Evolutionary conservation across 805 yeast species (phyloP).

Genomic region (Candida oleophila): DNA sequence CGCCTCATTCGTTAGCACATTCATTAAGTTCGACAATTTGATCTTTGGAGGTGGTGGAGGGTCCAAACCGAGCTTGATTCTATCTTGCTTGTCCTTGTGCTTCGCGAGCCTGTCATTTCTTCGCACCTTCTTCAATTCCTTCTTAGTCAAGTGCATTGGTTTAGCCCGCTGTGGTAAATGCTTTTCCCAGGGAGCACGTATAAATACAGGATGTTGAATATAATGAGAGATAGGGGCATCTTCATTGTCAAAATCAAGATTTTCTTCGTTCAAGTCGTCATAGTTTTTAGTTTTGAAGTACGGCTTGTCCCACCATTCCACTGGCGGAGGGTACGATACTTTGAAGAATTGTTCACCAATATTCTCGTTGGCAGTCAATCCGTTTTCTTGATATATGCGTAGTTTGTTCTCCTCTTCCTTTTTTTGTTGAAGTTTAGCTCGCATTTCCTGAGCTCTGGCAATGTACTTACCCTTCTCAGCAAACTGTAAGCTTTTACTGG

Average conservation of each 20-base stretch:
- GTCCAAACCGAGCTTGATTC: constrained; percentile 75
- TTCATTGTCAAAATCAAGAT: constrained; percentile 35
- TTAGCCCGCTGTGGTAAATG: constrained; percentile 35
- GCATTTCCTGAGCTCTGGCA: constrained; percentile 49
- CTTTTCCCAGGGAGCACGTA: constrained; percentile 57
- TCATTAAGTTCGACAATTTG: constrained; percentile 80
- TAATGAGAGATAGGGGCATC: constrained; percentile 60
- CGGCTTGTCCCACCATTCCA: constrained; percentile 91
- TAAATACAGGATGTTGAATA: constrained; percentile 79
- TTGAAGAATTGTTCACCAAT: constrained; percentile 58
- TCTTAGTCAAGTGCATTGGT: constrained; percentile 63
- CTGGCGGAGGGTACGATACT: constrained; percentile 51
- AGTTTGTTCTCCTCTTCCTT: constrained; percentile 15
- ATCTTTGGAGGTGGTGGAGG: constrained; percentile 91
- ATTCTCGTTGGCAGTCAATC: constrained; percentile 49
- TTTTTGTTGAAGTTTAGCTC: constrained; percentile 39
- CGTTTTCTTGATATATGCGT: constrained; percentile 28
- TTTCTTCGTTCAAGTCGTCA: constrained; percentile 24
- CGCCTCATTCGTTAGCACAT: constrained; percentile 79
- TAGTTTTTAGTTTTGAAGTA: constrained; percentile 42
- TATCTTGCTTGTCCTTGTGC: constrained; percentile 71
- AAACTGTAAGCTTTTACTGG: constrained; percentile 37
- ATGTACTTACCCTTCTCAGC: constrained; percentile 66
- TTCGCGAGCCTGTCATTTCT: constrained; percentile 62
- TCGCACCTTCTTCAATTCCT: constrained; percentile 72